A percentile compares a stretch with the other conserved stretches of the same genome.
Evolutionary conservation across 2,329 filamentous ascomycete genomes (phyloP).

Genomic region (Emmonsia crescens): DNA sequence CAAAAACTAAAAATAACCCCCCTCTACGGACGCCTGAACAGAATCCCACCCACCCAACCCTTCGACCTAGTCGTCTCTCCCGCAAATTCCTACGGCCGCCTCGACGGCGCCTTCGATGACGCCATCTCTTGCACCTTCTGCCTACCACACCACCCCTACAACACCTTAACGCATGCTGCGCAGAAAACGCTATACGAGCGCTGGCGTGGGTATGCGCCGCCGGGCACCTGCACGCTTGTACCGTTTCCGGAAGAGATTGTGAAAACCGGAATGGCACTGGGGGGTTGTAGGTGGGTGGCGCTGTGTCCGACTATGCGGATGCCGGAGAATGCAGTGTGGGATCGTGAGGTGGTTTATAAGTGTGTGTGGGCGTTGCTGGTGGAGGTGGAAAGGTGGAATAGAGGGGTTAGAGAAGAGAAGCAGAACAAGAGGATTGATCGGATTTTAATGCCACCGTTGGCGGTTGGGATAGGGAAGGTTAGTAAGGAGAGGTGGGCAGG

Average conservation of each 20-base stretch:
- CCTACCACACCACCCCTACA: conserved; percentile 33
- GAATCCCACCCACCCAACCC: conserved; percentile 24
- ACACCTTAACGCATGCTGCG: conserved; percentile 37
- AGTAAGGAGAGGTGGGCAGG: conserved; percentile 40
- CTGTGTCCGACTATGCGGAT: conserved; percentile 46
- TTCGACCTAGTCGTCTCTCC: conserved; percentile 45
- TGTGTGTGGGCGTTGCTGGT: conserved; percentile 44
- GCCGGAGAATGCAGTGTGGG: conserved; percentile 37
- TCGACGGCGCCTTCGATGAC: conserved; percentile 47
- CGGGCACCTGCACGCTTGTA: conserved; percentile 41
- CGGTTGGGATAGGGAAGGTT: conserved; percentile 39
- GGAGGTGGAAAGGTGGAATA: conserved; percentile 40
- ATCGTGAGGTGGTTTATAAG: conserved; percentile 45
- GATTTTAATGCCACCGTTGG: conserved; percentile 44
- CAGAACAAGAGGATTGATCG: conserved; percentile 26
- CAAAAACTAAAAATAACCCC: conserved; percentile 29
- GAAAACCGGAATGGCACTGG: conserved; percentile 24
- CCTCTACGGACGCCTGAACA: conserved; percentile 28
- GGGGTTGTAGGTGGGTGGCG: conserved; percentile 36
- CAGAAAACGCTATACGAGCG: conserved; percentile 37
- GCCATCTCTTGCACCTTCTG: conserved; percentile 42
- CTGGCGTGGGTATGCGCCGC: conserved; percentile 42
- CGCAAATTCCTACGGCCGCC: conserved; percentile 44
- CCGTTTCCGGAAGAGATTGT: conserved; percentile 32
- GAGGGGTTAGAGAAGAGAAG: conserved; percentile 10